phyloP scores from a whole-genome alignment of 371 early-diverging fungal species.

The Lichtheimia ornata region DNA sequence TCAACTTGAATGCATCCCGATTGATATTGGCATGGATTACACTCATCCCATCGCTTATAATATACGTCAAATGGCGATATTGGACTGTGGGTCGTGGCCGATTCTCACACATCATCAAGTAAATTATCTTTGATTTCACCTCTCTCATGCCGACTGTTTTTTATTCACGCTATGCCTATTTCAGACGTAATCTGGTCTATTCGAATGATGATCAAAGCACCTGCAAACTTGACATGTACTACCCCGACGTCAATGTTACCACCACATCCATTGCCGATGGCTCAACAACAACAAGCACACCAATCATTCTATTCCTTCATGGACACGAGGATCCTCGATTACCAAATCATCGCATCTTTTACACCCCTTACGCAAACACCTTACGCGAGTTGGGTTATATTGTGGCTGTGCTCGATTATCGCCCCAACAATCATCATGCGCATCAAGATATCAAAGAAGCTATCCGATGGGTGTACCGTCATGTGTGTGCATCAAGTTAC shows the following conservation, averaged over 20 bases:
- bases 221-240: constrained; percentile 41
- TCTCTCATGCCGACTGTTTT: not conserved
- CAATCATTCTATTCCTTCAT: constrained; percentile 75
- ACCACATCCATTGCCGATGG: too few relatives aligned
- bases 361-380: constrained; percentile 63
- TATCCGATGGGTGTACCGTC: constrained; percentile 60
- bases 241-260: constrained; percentile 20
- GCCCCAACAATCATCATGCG: constrained; percentile 38
- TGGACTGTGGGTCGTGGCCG: constrained; percentile 18
- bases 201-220: constrained; percentile 10
- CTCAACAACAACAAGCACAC: constrained; percentile 14
- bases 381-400: constrained; percentile 70
- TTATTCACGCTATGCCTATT: not conserved
- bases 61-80: constrained; percentile 44
- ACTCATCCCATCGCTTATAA: constrained; percentile 31
- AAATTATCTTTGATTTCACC: not conserved
- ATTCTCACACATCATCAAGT: constrained; percentile 1
- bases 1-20: not conserved
- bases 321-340: constrained; percentile 69
- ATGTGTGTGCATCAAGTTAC: constrained; percentile 47
- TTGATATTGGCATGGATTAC: constrained; percentile 29
- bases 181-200: constrained; percentile 39
- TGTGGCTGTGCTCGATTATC: constrained; percentile 77
- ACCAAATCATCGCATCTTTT: constrained; percentile 46
- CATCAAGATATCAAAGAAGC: constrained; percentile 63